These are phyloP conservation scores for Detonula confervacea DNA, from an alignment of 352 stramenopile species.

Conservation along the genomic window DNA sequence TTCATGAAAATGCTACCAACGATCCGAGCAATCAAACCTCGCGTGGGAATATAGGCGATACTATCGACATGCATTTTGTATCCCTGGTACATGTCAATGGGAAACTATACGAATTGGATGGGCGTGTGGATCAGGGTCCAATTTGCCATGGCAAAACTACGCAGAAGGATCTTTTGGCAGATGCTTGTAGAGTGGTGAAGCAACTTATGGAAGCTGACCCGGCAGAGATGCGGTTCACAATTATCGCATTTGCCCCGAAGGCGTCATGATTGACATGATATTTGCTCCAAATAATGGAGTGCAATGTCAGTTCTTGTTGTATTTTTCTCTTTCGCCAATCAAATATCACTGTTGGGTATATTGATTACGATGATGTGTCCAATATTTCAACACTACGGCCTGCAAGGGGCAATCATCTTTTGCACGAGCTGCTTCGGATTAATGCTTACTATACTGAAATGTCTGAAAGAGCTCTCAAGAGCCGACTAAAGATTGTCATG, in stretches of 20 bases:
- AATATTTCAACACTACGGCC: no score
- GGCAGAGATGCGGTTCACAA: slow-evolving; percentile 94
- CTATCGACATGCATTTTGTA: slow-evolving; percentile 96
- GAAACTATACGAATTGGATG: slow-evolving; percentile 95
- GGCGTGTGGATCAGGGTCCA: slow-evolving; percentile 91
- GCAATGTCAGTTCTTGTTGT: no score
- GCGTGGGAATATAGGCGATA: slow-evolving; percentile 90
- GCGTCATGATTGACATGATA: no score
- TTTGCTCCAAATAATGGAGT: no score
- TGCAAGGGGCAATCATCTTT: no score
- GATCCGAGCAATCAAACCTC: slow-evolving; percentile 88
- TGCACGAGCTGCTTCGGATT: no score
- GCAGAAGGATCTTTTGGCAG: slow-evolving; percentile 88
- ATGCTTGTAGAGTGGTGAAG: slow-evolving; percentile 90
- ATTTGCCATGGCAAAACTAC: slow-evolving; percentile 93
- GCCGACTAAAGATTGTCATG: no score
- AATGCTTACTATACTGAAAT: no score
- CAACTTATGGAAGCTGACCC: slow-evolving; percentile 94
- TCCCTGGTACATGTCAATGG: slow-evolving; percentile 93
- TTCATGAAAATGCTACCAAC: slow-evolving; percentile 90
- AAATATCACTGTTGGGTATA: no score
- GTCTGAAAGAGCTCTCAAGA: no score
- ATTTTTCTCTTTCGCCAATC: no score
- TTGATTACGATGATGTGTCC: no score
- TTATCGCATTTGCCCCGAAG: slow-evolving; percentile 90